phyloP scores from a whole-genome alignment of 1,284 basidiomycete genomes.

The Ustilago hordei region DNA sequence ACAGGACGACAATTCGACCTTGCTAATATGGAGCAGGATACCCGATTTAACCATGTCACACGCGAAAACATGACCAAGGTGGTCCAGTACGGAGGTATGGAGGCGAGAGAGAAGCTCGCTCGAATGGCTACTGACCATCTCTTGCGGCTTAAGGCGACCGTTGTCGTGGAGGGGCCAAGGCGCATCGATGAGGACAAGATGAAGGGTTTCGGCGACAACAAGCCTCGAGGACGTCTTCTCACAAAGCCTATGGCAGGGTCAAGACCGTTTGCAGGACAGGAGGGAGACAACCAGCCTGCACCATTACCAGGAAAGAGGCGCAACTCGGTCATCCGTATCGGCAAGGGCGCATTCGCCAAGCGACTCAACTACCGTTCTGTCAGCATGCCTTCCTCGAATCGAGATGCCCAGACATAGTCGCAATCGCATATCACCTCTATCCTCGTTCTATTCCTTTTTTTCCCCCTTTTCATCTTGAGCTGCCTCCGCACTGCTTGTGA shows the following conservation, averaged over 20 bases:
- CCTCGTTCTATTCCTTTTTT: not conserved
- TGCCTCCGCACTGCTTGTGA: not conserved
- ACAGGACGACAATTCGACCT: slow-evolving; percentile 41
- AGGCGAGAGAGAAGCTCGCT: slow-evolving; percentile 49
- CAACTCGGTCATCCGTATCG: slow-evolving; percentile 64
- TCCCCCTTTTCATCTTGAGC: not conserved
- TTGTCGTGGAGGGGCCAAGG: slow-evolving; percentile 48
- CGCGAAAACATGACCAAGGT: slow-evolving; percentile 61
- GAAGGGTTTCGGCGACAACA: slow-evolving; percentile 36
- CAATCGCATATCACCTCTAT: not conserved
- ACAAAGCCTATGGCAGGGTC: slow-evolving; percentile 52
- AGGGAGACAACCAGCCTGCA: slow-evolving; percentile 26
- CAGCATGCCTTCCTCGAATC: slow-evolving; percentile 19
- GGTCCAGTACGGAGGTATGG: slow-evolving; percentile 59
- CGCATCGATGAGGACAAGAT: slow-evolving; percentile 51
- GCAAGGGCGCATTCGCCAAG: slow-evolving; percentile 65
- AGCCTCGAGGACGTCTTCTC: slow-evolving; percentile 47
- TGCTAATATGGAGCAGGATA: slow-evolving; percentile 51
- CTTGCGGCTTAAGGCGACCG: slow-evolving; percentile 55
- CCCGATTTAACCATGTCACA: slow-evolving; percentile 57
- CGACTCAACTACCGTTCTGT: slow-evolving; percentile 51
- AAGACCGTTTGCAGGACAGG: slow-evolving; percentile 52
- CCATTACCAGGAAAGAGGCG: slow-evolving; percentile 44
- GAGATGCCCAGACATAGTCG: slow-evolving; percentile 4
- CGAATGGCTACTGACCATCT: slow-evolving; percentile 55